Conservation (phyloP, 257 asterid species). For the Vinca minor region DNA sequence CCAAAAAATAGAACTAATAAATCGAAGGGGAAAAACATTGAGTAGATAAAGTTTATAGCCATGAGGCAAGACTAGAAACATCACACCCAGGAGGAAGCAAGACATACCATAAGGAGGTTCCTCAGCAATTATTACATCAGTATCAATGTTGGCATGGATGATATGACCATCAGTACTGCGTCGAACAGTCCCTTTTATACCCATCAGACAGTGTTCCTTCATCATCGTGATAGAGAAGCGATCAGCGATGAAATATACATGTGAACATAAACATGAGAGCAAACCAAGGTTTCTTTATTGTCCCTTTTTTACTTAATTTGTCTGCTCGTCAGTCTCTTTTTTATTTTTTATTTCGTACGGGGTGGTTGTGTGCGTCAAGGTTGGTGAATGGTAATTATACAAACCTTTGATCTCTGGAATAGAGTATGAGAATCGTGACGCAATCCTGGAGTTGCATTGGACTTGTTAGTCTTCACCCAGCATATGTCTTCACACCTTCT, state of each 20-base stretch:
- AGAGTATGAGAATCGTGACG: slow-evolving; percentile 98
- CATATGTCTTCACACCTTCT: slow-evolving; percentile 99
- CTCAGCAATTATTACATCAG: slow-evolving; percentile 97
- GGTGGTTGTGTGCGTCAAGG: too few relatives aligned
- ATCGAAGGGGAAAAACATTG: background rate
- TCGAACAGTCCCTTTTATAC: slow-evolving; percentile 95
- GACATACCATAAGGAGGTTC: slow-evolving; percentile 91
- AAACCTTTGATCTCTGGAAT: slow-evolving; percentile 91
- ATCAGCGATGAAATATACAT: slow-evolving; percentile 15
- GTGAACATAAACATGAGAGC: slow-evolving; percentile 7
- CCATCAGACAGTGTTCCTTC: slow-evolving; percentile 98
- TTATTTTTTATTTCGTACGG: too few relatives aligned
- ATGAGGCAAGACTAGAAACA: background rate
- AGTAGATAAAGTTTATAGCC: background rate
- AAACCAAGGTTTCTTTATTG: background rate
- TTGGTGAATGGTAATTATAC: background rate
- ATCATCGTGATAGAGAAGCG: slow-evolving; percentile 17
- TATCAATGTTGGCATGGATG: slow-evolving; percentile 97
- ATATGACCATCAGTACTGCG: slow-evolving; percentile 99
- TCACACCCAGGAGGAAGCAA: background rate
- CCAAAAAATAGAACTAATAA: background rate
- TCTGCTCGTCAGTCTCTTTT: background rate
- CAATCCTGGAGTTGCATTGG: slow-evolving; percentile 85
- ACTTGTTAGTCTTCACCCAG: slow-evolving; percentile 98
- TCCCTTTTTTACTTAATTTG: background rate